phyloP scores from a whole-genome alignment of 306 rosid genomes.

The Quercus berberidifolia region DNA sequence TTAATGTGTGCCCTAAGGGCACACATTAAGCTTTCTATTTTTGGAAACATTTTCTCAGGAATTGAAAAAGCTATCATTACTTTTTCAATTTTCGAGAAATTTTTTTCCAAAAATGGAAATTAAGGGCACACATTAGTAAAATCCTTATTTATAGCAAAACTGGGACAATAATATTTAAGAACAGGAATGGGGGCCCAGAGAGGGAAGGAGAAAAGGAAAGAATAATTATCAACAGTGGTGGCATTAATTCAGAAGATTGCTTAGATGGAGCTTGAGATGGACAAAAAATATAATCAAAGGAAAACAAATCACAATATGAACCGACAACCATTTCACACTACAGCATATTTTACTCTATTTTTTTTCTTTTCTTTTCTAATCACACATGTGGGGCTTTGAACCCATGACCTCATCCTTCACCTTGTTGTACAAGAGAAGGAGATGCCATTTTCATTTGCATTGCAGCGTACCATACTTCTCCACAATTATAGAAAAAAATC shows the following conservation, averaged over 20 bases:
- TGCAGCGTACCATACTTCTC: too few relatives aligned
- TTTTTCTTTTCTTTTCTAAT: too few relatives aligned
- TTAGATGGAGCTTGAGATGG: not conserved
- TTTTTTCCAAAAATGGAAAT: too few relatives aligned
- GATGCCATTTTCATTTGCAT: too few relatives aligned
- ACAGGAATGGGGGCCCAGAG: not conserved
- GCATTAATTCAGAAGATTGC: not conserved
- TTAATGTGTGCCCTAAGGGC: too few relatives aligned
- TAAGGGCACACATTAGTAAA: too few relatives aligned
- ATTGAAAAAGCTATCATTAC: too few relatives aligned
- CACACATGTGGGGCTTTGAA: not conserved
- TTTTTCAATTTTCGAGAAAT: too few relatives aligned
- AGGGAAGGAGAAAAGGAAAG: not conserved
- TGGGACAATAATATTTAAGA: not conserved
- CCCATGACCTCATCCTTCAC: too few relatives aligned
- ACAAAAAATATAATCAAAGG: not conserved
- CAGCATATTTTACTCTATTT: not conserved
- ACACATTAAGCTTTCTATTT: too few relatives aligned
- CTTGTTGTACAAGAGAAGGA: too few relatives aligned
- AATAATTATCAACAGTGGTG: not conserved
- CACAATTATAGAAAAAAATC: not conserved
- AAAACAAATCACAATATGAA: not conserved
- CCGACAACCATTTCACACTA: not conserved
- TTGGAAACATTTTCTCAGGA: too few relatives aligned
- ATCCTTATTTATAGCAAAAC: not conserved